Evolutionary conservation across 352 stramenopile species (phyloP), one percentile per base, ranked within the genome.

Genomic region (Phytophthora pinifolia): DNA sequence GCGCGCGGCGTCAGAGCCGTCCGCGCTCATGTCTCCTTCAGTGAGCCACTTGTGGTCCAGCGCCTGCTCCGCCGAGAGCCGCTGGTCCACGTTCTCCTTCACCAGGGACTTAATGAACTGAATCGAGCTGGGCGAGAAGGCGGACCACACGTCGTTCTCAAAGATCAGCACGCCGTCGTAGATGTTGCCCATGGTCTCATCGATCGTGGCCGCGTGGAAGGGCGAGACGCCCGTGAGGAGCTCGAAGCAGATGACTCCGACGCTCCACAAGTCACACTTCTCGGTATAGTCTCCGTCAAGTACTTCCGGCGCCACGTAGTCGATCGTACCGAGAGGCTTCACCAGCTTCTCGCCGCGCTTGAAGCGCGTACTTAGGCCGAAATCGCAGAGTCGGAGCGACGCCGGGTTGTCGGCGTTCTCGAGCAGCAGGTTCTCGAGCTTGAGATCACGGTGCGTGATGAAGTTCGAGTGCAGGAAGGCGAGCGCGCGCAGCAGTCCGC

Each of bases 181-280:
- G 62, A 92, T 91, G 56, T 94, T 92, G 51, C 63, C 67, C 79
- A 92, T 92, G 4, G 80, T 92, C 22, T 86, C 78, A 39, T 92
- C 83, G 10, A 80, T 78, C 13, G 79, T 89, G 5, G 70, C 55
- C 4, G 62, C 79, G 51, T 88, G 77, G 66, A 90, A 92, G 14
- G 83, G 83, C 25, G 79, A 90, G 2, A 81, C 59, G 14, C 78
- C 70, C 3, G 76, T 83, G 12, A 92, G 53, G 8, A 92, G 64
- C 57, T 92, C 83, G 43, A 79, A 92, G 64, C 74, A 87, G 50
- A 92, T 86, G 18, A 92, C 83, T 12, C 79, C 79, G 15, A 92
- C 74, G 29, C 79, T 90, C 82, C 82, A 92, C 5, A 92, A 50
- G 54, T 92, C 82, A 51, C 82, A 92, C 42, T 89, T 90, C 27